Conservation (phyloP, 108 stramenopile genomes). For the Craspedostauros australis region DNA sequence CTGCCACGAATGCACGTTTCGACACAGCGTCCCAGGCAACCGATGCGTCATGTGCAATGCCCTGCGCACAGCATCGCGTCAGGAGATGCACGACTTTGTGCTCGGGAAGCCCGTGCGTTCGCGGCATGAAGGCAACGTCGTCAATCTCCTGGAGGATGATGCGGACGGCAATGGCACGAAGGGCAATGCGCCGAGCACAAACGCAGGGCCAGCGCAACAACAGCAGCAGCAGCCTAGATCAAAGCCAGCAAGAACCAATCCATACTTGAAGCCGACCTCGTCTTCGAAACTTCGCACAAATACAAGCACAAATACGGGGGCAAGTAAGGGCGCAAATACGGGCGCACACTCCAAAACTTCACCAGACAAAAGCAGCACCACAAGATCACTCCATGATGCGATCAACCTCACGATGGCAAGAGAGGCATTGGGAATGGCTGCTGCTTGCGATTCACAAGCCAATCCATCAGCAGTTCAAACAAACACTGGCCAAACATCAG, state of each 20-base stretch:
- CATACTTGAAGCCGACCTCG: neutral
- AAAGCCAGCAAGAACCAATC: neutral
- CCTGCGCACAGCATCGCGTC: slow-evolving; percentile 21
- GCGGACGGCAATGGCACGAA: neutral
- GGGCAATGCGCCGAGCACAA: neutral
- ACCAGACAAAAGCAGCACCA: slow-evolving; percentile 1
- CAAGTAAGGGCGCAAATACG: neutral
- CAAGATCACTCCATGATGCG: too few species aligned
- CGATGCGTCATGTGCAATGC: slow-evolving; percentile 79
- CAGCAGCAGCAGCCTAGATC: neutral
- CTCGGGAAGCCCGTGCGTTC: slow-evolving; percentile 13
- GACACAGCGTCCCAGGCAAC: slow-evolving; percentile 35
- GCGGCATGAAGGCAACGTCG: slow-evolving; percentile 3
- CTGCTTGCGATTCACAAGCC: neutral
- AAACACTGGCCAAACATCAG: neutral
- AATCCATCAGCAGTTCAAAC: neutral
- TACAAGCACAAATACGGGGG: neutral
- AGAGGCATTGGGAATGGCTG: slow-evolving; percentile 28
- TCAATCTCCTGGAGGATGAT: neutral
- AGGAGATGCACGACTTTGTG: slow-evolving; percentile 61
- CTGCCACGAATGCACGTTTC: slow-evolving; percentile 80
- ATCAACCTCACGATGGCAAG: slow-evolving; percentile 37
- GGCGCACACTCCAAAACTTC: neutral
- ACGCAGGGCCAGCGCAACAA: neutral
- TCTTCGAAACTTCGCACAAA: neutral